These are phyloP conservation scores for Fusarium abutilonis DNA, from an alignment of 2,329 filamentous ascomycete genomes.

Conservation along the genomic window DNA sequence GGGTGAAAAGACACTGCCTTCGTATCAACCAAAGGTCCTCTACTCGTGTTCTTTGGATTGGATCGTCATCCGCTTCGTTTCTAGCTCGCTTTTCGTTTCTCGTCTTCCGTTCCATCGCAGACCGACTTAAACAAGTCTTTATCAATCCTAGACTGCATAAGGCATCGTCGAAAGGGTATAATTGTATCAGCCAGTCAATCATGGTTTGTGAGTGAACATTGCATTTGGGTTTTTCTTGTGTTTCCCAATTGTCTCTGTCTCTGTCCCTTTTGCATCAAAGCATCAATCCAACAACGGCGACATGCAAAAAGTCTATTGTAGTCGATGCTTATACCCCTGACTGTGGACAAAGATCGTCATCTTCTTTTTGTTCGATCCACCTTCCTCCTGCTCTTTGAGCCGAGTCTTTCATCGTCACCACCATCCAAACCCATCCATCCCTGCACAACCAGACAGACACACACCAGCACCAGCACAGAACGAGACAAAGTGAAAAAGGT, in stretches of 20 bases:
- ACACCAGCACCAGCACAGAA: constrained; percentile 20
- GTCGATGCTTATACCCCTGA: constrained; percentile 1
- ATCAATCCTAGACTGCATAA: constrained; percentile 9
- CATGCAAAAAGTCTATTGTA: neutral
- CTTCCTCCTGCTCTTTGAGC: neutral
- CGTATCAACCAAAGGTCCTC: neutral
- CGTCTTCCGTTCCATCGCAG: constrained; percentile 8
- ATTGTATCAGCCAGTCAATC: neutral
- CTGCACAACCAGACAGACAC: constrained; percentile 3
- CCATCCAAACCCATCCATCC: constrained; percentile 20
- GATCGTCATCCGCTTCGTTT: constrained; percentile 20
- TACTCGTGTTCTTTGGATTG: constrained; percentile 4
- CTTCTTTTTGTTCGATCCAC: constrained; percentile 13
- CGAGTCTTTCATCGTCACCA: constrained; percentile 11
- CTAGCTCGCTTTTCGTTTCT: neutral
- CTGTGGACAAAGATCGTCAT: constrained; percentile 5
- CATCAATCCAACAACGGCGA: neutral
- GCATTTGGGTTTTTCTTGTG: constrained; percentile 15
- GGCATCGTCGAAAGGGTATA: too few species aligned
- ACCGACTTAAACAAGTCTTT: neutral
- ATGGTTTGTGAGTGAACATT: constrained; percentile 37
- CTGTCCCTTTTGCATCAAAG: neutral
- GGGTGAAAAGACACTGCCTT: constrained; percentile 18
- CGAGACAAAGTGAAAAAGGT: constrained; percentile 30
- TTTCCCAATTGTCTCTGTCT: neutral